Evolutionary conservation across 176 grass and related monocot genomes (phyloP).

Genomic region (Triticum dicoccoides): DNA sequence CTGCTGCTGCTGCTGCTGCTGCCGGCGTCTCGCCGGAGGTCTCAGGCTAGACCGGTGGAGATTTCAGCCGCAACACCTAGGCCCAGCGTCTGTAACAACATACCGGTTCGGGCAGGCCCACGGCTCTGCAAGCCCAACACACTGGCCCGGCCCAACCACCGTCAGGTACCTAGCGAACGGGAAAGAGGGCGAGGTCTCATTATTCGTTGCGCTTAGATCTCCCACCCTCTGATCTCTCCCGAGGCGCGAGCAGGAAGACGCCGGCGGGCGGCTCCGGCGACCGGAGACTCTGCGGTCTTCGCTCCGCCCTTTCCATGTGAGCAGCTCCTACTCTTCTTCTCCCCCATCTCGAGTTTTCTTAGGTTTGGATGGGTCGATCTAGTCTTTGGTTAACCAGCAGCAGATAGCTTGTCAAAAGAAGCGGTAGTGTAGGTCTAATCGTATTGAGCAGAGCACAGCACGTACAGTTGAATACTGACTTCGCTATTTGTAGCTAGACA

Average conservation of each 20-base stretch:
- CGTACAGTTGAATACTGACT: neutral
- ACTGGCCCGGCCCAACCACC: neutral
- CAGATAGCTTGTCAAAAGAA: neutral
- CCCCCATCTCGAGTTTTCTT: neutral
- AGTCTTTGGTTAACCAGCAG: neutral
- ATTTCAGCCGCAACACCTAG: neutral
- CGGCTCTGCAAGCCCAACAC: neutral
- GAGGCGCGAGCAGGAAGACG: neutral
- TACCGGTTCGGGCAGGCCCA: neutral
- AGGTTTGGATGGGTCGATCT: neutral
- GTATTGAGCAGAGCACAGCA: neutral
- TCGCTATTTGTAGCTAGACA: neutral
- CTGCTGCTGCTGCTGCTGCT: neutral
- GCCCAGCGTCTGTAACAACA: neutral
- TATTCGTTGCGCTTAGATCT: neutral
- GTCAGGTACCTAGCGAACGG: neutral
- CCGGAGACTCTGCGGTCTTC: neutral
- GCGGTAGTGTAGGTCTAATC: neutral
- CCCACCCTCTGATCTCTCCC: neutral
- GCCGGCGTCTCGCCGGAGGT: constrained; percentile 21
- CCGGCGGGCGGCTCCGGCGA: neutral
- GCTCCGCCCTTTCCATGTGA: neutral
- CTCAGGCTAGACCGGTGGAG: neutral
- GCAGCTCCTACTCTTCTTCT: neutral
- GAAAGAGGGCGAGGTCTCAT: neutral